Conservation (phyloP, 2,329 filamentous ascomycete species). For the Clonostachys sp. region DNA sequence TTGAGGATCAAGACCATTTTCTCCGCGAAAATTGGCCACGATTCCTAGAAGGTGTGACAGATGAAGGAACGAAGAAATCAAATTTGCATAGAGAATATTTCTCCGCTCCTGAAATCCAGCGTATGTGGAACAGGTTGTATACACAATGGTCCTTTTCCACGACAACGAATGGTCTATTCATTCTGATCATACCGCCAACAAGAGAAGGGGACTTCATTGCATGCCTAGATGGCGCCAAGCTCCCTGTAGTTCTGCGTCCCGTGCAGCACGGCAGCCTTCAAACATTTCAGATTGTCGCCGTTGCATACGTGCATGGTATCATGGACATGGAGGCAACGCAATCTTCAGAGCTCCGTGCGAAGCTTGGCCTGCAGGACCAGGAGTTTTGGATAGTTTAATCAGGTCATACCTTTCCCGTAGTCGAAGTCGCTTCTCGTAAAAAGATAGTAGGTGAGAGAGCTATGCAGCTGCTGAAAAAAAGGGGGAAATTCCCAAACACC, state of each 20-base stretch:
- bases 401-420: too few relatives aligned
- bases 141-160: not conserved
- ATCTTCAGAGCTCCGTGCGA: not conserved
- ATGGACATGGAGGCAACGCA: not conserved
- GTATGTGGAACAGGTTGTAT: not conserved
- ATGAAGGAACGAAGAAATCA: too few relatives aligned
- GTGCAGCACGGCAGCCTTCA: not conserved
- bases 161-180: not conserved
- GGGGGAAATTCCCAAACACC: too few relatives aligned
- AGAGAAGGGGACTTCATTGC: not conserved
- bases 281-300: not conserved
- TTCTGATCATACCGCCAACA: not conserved
- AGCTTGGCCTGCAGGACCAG: not conserved
- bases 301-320: not conserved
- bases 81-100: too few relatives aligned
- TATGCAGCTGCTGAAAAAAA: too few relatives aligned
- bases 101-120: too few relatives aligned
- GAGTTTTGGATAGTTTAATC: not conserved
- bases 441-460: too few relatives aligned
- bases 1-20: not conserved
- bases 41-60: too few relatives aligned
- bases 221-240: not conserved
- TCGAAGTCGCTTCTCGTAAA: too few relatives aligned
- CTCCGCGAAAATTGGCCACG: not conserved
- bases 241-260: not conserved